Evolutionary conservation across 768 basidiomycete species (phyloP).

Genomic region (Serendipita sp.): DNA sequence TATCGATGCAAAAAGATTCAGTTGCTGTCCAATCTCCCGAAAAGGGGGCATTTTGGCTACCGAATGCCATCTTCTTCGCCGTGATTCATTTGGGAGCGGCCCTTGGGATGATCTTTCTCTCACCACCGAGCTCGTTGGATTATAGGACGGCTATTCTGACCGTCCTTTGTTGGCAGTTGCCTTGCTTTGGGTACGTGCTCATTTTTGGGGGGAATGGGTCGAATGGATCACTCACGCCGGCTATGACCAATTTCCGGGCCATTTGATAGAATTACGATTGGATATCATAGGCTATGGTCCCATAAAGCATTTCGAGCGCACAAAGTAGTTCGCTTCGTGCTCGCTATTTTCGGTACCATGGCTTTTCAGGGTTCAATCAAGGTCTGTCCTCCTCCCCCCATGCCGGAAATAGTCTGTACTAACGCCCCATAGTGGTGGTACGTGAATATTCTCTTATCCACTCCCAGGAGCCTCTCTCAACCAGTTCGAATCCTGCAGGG

Average conservation of each 20-base stretch:
- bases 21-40: background rate
- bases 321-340: conserved; percentile 33
- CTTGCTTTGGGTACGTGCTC: conserved; percentile 45
- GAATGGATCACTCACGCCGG: background rate
- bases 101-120: conserved; percentile 31
- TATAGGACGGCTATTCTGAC: conserved; percentile 34
- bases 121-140: conserved; percentile 30
- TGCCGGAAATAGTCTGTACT: background rate
- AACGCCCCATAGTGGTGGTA: conserved; percentile 32
- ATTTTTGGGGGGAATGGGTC: background rate
- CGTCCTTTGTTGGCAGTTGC: conserved; percentile 48
- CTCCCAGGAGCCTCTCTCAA: background rate
- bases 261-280: conserved; percentile 43
- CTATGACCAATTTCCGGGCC: background rate
- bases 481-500: conserved; percentile 27
- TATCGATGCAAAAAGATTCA: background rate
- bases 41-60: conserved; percentile 37
- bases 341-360: conserved; percentile 52
- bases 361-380: conserved; percentile 72
- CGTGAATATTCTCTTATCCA: conserved; percentile 10
- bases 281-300: conserved; percentile 68
- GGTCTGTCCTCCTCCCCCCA: conserved; percentile 22
- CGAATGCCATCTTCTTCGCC: conserved; percentile 41
- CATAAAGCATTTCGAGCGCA: conserved; percentile 53
- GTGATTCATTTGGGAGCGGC: conserved; percentile 40